Base-by-base conservation (phyloP, 2,329 filamentous ascomycete species). In the Setomelanomma holmii region DNA sequence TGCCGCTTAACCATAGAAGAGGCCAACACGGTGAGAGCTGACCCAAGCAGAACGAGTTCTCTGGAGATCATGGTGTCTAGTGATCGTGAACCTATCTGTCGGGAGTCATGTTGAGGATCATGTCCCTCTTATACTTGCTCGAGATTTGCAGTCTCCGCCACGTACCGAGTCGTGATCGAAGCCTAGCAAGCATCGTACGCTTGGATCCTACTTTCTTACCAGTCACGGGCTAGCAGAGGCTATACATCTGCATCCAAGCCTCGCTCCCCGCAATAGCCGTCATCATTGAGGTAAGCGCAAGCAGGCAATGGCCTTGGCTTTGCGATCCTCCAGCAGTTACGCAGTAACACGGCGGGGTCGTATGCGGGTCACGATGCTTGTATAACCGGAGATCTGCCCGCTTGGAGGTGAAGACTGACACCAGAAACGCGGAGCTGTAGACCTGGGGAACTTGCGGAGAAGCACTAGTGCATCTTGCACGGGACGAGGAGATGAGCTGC, bases 61-160 rank as follows among this genome's bases (percentile, higher is more conserved):
- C 61, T 66, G 44, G 51, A 53, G 22, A 68, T 50, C 63, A 67
- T 69, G 49, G 45, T 68, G 54, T 16, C 51, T 50, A 41, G 39
- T 51, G 48, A 27, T 17, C 6, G 41, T 41, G 39, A 19, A 20
- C 38, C 30, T 36, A 17, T n/a, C 14, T n/a, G 34, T 17, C 16
- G 12, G 34, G 16, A 7, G n/a, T 38, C 40, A 23, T 12, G 16
- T 36, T 5, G 47, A 53, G 56, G 38, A n/a, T 4, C 5, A 30
- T 7, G 22, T 3, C 35, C 49, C 41, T 53, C 45, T 57, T 61
- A 61, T 61, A 60, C 43, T 48, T 16, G 38, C 50, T 21, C n/a
- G 34, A 16, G 16, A 17, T 30, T 30, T 30, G 27, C 14, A 8
- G 27, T 30, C 27, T 30, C 27, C 14, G 27, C 27, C 27, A 14